Conservation (phyloP, 345 rosid genomes). For the Leavenworthia alabamica region DNA sequence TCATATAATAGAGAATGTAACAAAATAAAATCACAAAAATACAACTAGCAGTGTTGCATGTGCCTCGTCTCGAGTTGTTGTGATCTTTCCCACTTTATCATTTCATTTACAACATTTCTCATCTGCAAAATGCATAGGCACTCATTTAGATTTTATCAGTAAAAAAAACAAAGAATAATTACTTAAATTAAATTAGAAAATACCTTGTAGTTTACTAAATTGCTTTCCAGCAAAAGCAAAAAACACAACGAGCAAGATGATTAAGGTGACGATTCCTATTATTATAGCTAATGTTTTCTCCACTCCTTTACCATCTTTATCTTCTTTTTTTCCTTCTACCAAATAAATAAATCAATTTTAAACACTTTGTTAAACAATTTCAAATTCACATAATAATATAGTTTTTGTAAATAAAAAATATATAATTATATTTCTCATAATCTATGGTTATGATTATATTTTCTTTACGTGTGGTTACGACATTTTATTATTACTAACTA, state of each 20-base stretch:
- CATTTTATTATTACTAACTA: no score
- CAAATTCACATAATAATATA: no score
- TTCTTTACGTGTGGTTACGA: no score
- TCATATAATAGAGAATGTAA: neutral
- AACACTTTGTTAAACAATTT: neutral
- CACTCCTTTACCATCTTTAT: slow-evolving; percentile 38
- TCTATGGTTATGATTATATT: no score
- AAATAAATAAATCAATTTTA: neutral
- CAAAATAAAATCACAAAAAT: slow-evolving; percentile 10
- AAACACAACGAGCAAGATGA: slow-evolving; percentile 64
- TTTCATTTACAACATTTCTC: slow-evolving; percentile 11
- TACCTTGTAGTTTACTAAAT: slow-evolving; percentile 54
- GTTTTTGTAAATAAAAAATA: neutral
- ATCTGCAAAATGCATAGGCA: slow-evolving; percentile 7
- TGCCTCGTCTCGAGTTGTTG: slow-evolving; percentile 13
- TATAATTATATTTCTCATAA: no score
- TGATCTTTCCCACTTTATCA: no score
- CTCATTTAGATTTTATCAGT: neutral
- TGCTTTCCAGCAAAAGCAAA: slow-evolving; percentile 55
- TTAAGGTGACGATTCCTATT: slow-evolving; percentile 69
- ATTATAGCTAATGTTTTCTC: slow-evolving; percentile 79
- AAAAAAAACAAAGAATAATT: neutral
- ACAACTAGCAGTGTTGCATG: slow-evolving; percentile 10
- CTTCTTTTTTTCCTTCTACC: slow-evolving; percentile 6
- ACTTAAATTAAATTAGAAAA: neutral